Conservation (phyloP, 2,329 filamentous ascomycete species). For the Botrytis pseudocinerea region DNA sequence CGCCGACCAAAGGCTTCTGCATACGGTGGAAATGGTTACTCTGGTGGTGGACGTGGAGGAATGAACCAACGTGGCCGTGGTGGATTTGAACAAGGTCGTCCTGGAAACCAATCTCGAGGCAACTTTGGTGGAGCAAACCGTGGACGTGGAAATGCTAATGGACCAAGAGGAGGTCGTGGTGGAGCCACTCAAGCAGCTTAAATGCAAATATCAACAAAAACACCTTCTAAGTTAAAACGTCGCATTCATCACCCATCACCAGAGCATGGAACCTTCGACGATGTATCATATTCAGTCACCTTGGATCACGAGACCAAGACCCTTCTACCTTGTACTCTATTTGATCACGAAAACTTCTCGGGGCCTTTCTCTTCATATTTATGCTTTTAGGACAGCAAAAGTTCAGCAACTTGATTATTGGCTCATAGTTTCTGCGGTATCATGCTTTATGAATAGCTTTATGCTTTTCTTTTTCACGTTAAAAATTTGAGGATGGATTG, state of each 20-base stretch:
- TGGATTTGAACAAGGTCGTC: conserved; percentile 61
- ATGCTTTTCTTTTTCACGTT: conserved; percentile 20
- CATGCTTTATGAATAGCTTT: conserved; percentile 17
- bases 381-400: conserved; percentile 23
- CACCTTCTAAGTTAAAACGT: conserved; percentile 13
- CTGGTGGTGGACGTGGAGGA: conserved; percentile 61
- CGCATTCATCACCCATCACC: conserved; percentile 6
- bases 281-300: conserved; percentile 24
- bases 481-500: conserved; percentile 21
- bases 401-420: conserved; percentile 21
- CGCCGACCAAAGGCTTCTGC: conserved; percentile 74
- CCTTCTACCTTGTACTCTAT: conserved; percentile 23
- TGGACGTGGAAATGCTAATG: conserved; percentile 64
- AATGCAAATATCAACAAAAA: conserved; percentile 4
- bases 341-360: conserved; percentile 20
- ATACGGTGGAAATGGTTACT: conserved; percentile 69
- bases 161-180: conserved; percentile 63
- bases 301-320: conserved; percentile 20
- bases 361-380: conserved; percentile 1
- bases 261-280: conserved; percentile 18
- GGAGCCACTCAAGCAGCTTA: conserved; percentile 41
- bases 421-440: conserved; percentile 18
- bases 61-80: conserved; percentile 65
- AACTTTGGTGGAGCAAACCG: conserved; percentile 51
- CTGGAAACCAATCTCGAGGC: conserved; percentile 34